Percentiles rank a stretch among this genome's conserved stretches.
Conservation (phyloP, 2,329 filamentous ascomycete genomes). For the Colletotrichum nymphaeae region DNA sequence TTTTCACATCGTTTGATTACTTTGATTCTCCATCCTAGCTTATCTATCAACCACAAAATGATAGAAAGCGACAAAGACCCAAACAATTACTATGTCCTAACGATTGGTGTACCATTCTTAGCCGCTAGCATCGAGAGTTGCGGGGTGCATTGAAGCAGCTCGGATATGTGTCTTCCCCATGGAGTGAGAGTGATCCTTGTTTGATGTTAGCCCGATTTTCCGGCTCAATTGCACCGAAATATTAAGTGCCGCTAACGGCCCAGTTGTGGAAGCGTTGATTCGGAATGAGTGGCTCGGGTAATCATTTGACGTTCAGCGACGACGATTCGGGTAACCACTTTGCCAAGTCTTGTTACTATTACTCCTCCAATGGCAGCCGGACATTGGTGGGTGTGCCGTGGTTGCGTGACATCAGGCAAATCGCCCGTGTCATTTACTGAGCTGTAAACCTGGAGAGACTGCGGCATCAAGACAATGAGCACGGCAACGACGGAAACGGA, state of each 20-base stretch:
- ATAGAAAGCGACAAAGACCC: neutral
- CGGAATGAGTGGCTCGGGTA: neutral
- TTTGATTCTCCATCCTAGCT: no score
- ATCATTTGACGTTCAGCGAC: neutral
- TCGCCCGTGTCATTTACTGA: neutral
- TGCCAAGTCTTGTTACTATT: constrained; percentile 1
- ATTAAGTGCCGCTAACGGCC: neutral
- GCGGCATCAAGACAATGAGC: no score
- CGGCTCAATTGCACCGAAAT: neutral
- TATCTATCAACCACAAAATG: neutral
- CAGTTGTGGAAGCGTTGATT: neutral
- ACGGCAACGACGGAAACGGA: neutral
- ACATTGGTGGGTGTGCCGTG: neutral
- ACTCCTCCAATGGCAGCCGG: constrained; percentile 6
- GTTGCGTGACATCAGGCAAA: neutral
- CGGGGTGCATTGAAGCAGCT: neutral
- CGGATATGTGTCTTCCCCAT: no score
- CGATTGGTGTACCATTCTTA: neutral
- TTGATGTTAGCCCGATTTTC: neutral
- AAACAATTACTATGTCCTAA: neutral
- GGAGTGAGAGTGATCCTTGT: no score
- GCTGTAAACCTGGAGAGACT: neutral
- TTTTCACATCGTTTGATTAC: no score
- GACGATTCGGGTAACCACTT: neutral
- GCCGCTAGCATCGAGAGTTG: neutral